phyloP scores from a whole-genome alignment of 805 yeast species.

The Candida yuanshanica region DNA sequence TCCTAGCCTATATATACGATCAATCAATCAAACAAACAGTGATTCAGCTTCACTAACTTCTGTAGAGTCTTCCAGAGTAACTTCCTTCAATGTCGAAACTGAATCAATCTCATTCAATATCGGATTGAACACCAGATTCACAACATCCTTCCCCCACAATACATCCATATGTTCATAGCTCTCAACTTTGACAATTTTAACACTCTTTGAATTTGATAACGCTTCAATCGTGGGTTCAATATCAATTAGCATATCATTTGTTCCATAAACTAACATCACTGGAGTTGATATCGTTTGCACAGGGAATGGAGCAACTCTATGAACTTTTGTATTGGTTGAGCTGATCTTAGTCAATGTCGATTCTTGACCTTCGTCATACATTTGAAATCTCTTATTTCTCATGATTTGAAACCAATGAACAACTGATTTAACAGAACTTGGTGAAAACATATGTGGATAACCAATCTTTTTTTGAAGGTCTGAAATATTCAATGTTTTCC shows the following conservation, averaged over 20 bases:
- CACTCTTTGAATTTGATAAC: slow-evolving; percentile 36
- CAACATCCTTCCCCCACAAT: slow-evolving; percentile 67
- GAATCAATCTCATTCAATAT: slow-evolving; percentile 45
- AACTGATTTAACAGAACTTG: slow-evolving; percentile 74
- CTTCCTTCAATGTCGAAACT: background rate
- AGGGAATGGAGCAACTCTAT: slow-evolving; percentile 49
- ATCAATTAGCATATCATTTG: slow-evolving; percentile 64
- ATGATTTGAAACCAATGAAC: slow-evolving; percentile 88
- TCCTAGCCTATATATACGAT: background rate
- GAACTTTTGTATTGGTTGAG: slow-evolving; percentile 4
- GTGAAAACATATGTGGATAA: slow-evolving; percentile 77
- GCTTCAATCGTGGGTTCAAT: slow-evolving; percentile 53
- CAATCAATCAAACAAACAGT: background rate
- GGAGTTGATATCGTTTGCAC: slow-evolving; percentile 52
- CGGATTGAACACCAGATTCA: slow-evolving; percentile 27
- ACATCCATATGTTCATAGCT: slow-evolving; percentile 77
- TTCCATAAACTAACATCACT: slow-evolving; percentile 64
- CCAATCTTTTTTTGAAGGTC: slow-evolving; percentile 61
- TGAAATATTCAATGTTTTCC: slow-evolving; percentile 64
- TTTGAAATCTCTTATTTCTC: slow-evolving; percentile 49
- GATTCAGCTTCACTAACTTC: background rate
- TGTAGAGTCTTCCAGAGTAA: background rate
- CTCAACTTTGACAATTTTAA: slow-evolving; percentile 37
- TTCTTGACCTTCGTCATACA: slow-evolving; percentile 64
- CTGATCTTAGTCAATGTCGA: slow-evolving; percentile 3